Evolutionary conservation across 768 basidiomycete genomes (phyloP).

Genomic region (Chiua virens): DNA sequence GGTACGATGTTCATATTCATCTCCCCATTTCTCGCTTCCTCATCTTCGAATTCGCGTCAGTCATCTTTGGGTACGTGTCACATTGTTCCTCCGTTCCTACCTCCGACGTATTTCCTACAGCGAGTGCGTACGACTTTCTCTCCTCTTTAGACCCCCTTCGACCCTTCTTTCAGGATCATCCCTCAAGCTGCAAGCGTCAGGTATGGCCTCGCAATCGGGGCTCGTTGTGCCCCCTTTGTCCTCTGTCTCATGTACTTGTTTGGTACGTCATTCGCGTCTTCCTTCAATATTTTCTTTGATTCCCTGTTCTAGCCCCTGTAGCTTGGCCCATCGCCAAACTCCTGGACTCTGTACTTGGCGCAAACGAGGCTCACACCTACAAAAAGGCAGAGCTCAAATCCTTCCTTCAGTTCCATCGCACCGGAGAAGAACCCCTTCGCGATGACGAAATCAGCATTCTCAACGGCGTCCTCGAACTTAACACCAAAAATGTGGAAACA

Average conservation of each 20-base stretch:
- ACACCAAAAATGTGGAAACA: conserved; percentile 68
- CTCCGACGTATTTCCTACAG: neutral
- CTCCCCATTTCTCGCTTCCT: neutral
- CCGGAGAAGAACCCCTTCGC: conserved; percentile 69
- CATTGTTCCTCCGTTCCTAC: neutral
- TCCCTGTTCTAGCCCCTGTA: conserved; percentile 58
- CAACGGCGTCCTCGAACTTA: conserved; percentile 77
- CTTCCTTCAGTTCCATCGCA: conserved; percentile 78
- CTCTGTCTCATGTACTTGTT: conserved; percentile 69
- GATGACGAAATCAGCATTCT: conserved; percentile 83
- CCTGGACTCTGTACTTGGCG: conserved; percentile 80
- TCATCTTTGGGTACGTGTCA: conserved; percentile 74
- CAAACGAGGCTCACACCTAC: conserved; percentile 69
- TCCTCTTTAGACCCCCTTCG: neutral
- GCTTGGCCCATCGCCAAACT: conserved; percentile 72
- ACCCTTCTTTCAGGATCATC: conserved; percentile 48
- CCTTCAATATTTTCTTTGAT: neutral
- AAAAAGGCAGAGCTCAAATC: conserved; percentile 81
- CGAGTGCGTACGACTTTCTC: conserved; percentile 29
- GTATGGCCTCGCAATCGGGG: conserved; percentile 81
- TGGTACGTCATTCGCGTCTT: conserved; percentile 22
- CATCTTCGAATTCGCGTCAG: conserved; percentile 35
- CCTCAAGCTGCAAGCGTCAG: conserved; percentile 74
- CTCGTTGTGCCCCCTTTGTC: conserved; percentile 74
- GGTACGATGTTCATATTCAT: conserved; percentile 37